Base-by-base conservation (phyloP, 129 eudicot genomes). In the Flaveria robusta region DNA sequence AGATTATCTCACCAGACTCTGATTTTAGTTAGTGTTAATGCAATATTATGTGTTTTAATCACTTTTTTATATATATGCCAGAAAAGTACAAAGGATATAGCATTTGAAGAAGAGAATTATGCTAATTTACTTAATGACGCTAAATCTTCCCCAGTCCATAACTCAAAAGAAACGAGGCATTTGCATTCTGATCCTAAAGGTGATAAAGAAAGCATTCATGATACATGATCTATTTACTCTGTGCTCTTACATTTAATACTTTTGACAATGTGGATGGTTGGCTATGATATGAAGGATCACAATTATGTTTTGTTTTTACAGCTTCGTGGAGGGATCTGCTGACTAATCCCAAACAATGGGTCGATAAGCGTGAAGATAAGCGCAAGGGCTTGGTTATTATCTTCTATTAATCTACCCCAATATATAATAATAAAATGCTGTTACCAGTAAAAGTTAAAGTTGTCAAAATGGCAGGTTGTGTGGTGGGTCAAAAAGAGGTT, bases 301-400 rank as follows among this genome's bases (percentile, higher is more conserved):
- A 50, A 37, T 66, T 52, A 70, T 59, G 13, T 34, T 42, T 42
- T 6, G 11, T 79, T 70, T 52, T 24, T 7, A 0, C n/a, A 71
- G 82, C 78, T 56, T 77, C 76, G 3, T 92, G 97, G 97, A 86
- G 85, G 76, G 96, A 92, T 71, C 88, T 92, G 74, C 66, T 89
- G 27, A 77, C 76, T 31, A 85, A 89, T 81, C 71, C 90, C 2
- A 71, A 68, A 62, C 81, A 84, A 9, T 92, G 97, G 97, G 19
- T 58, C 26, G 97, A 92, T 82, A 45, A 77, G 74, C 97, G 97
- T 39, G 85, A 83, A 24, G 79, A 72, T 45, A 92, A 92, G 81
- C 78, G 63, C 45, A 83, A 79, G 20, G 92, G 96, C 79, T 41
- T 64, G 87, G 90, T 87, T 58, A 84, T 52, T 50, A 58, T 47